Conservation (phyloP, 345 rosid genomes). For the Salix arbutifolia region DNA sequence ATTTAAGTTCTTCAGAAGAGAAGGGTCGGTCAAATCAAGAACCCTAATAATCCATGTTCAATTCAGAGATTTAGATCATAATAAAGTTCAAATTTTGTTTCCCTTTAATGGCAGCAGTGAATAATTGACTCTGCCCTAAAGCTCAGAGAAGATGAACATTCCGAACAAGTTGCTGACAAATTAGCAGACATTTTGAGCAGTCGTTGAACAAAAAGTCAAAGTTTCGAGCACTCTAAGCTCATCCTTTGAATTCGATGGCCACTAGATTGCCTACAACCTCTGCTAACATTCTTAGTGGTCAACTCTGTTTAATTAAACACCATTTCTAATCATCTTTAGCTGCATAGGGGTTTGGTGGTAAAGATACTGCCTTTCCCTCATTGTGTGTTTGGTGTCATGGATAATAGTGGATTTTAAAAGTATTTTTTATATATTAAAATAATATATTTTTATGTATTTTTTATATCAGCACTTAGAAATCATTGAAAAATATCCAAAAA, state of each 20-base stretch:
- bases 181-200: not conserved
- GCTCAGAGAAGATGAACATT: not conserved
- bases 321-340: not conserved
- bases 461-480: no score
- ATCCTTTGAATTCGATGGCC: not conserved
- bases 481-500: no score
- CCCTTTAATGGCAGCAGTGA: not conserved
- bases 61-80: not conserved
- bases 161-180: not conserved
- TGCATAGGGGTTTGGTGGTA: not conserved
- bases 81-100: not conserved
- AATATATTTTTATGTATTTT: no score
- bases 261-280: not conserved
- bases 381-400: no score
- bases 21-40: not conserved
- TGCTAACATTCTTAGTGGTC: not conserved
- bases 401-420: no score
- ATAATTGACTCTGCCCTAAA: not conserved
- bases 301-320: not conserved
- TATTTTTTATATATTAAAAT: no score
- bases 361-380: not conserved
- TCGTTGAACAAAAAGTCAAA: not conserved
- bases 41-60: not conserved
- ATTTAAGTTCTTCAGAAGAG: not conserved
- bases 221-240: not conserved